These are phyloP conservation scores for Tripidium arundinaceum DNA, from an alignment of 202 grass and related monocot species.

Conservation along the genomic window DNA sequence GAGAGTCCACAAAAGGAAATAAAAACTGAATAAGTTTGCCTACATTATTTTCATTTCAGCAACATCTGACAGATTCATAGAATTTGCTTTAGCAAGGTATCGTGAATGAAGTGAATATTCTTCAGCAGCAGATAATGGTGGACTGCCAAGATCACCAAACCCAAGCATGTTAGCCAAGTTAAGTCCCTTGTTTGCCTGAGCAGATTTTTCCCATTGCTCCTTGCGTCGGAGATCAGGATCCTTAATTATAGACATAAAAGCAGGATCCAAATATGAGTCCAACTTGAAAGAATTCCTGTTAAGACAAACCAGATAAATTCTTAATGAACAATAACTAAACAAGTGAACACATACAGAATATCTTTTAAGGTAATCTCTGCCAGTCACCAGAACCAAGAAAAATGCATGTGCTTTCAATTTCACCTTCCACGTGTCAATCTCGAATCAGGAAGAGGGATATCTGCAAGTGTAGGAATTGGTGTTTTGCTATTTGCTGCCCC, in stretches of 20 bases:
- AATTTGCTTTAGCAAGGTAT: conserved; percentile 82
- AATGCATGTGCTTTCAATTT: not conserved
- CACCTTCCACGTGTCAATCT: conserved; percentile 68
- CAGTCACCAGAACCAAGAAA: not conserved
- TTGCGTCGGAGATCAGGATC: conserved; percentile 58
- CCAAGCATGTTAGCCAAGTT: conserved; percentile 65
- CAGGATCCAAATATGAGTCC: conserved; percentile 68
- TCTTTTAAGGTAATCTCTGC: not conserved
- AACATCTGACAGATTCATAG: conserved; percentile 75
- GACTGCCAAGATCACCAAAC: conserved; percentile 67
- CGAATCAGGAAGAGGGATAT: conserved; percentile 64
- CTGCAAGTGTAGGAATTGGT: conserved; percentile 28
- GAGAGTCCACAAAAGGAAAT: not conserved
- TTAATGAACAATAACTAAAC: not conserved
- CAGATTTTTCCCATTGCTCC: conserved; percentile 65
- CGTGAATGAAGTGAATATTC: conserved; percentile 79
- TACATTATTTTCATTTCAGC: conserved; percentile 89
- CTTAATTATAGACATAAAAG: conserved; percentile 77
- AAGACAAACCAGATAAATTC: conserved; percentile 1
- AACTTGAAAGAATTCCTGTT: conserved; percentile 58
- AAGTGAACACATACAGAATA: not conserved
- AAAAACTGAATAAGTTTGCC: not conserved
- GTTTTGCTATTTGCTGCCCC: conserved; percentile 33
- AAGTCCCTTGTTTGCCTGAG: conserved; percentile 58
- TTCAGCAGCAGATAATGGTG: conserved; percentile 62